Evolutionary conservation across 1,284 basidiomycete genomes (phyloP), one percentile per base, ranked within the genome.

Genomic region (Calocybe gambosa): DNA sequence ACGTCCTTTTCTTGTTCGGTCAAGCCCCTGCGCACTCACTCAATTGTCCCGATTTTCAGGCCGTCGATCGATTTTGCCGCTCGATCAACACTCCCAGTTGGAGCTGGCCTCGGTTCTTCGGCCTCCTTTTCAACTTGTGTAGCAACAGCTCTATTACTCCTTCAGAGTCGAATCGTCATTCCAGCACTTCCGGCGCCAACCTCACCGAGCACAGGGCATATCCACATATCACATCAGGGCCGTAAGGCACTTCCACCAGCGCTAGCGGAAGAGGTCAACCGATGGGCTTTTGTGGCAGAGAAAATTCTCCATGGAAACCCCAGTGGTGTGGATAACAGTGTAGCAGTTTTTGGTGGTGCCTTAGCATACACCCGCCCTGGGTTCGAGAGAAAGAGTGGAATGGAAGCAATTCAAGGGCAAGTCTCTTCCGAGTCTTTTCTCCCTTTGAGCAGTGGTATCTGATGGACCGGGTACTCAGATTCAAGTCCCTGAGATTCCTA

Each of bases 221-320:
- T 80, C 12, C 78, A 85, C 56, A 58, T 85, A 43, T 78, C 81
- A 2, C 79, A 84, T 52, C 66, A 76, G 53, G 85, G 83, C 39
- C 76, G 83, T 26, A 74, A 78, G 23, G 80, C 81, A 28, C 74
- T 89, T 54, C 68, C 80, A 5, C 65, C 68, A 35, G 63, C 68
- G 28, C 67, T 74, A 21, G 87, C 91, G 3, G 82, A 91, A 54
- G 74, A 85, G 54, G 82, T 94, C 54, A 98, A 99, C 65, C 74
- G 76, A 39, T 98, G 93, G 85, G 93, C 96, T 15, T 99, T 97
- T 68, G 71, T 97, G 40, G 80, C 88, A 5, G 96, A 99, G 69
- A 98, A 98, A 67, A 89, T 99, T 29, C 71, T 98, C 43, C 96
- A 99, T 62, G 96, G 96, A 2, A 99, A 93, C 59, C 96, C 96